phyloP scores from a whole-genome alignment of 768 basidiomycete genomes.

The Steccherinum ochraceum region DNA sequence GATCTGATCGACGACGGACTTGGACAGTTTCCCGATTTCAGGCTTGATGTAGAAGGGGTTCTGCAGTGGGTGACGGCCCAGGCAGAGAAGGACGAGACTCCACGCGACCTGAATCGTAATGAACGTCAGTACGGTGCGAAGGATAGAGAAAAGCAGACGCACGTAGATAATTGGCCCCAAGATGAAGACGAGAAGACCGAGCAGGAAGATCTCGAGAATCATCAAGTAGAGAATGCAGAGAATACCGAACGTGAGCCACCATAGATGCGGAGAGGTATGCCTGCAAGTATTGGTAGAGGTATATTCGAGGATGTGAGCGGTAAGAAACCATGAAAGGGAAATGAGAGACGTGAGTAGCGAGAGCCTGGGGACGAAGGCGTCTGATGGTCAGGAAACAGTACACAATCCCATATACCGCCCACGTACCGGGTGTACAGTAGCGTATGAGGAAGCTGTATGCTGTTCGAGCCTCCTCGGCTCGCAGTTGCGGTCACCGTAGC shows the following conservation, averaged over 20 bases:
- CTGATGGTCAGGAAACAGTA: too few species aligned
- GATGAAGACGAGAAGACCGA: constrained; percentile 73
- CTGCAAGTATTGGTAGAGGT: constrained; percentile 73
- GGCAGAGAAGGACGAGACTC: constrained; percentile 72
- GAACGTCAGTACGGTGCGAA: neutral
- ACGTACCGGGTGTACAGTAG: constrained; percentile 13
- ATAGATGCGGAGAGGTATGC: constrained; percentile 67
- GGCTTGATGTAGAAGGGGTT: constrained; percentile 69
- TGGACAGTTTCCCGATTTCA: constrained; percentile 70
- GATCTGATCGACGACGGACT: constrained; percentile 67
- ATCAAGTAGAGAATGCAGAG: constrained; percentile 76
- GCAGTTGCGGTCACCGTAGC: neutral
- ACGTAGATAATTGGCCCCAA: constrained; percentile 77
- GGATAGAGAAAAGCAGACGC: constrained; percentile 23
- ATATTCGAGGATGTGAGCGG: constrained; percentile 74
- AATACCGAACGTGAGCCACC: constrained; percentile 83
- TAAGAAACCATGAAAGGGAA: constrained; percentile 78
- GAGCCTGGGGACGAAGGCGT: too few species aligned
- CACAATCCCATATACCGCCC: too few species aligned
- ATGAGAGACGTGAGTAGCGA: constrained; percentile 61
- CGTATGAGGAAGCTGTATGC: neutral
- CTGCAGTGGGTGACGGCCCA: constrained; percentile 76
- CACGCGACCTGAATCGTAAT: constrained; percentile 50
- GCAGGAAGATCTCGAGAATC: constrained; percentile 62
- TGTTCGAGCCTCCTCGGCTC: neutral